A percentile compares a stretch with the other conserved stretches of the same genome.
phyloP scores from a whole-genome alignment of 495 filamentous ascomycete species.

The Lasiosphaeria miniovina region DNA sequence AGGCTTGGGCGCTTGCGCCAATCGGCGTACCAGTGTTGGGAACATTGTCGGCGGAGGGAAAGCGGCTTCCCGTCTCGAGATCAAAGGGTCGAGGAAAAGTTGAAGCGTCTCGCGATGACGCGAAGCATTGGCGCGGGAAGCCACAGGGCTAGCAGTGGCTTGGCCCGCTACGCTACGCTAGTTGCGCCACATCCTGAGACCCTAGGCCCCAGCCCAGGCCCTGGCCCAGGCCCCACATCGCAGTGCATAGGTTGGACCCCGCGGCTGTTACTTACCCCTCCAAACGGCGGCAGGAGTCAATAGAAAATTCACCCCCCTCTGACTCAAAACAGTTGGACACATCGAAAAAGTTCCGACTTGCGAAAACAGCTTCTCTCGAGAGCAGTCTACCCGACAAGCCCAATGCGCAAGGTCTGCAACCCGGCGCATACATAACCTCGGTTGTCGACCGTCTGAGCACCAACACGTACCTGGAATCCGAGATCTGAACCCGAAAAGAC shows the following conservation, averaged over 20 bases:
- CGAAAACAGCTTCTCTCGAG: not conserved
- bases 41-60: constrained; percentile 40
- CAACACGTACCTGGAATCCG: not conserved
- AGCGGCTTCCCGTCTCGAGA: not conserved
- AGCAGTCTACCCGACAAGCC: not conserved
- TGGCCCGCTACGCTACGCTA: not conserved
- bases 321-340: constrained; percentile 15
- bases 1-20: constrained; percentile 24
- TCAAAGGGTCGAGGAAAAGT: not conserved
- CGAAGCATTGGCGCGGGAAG: not conserved
- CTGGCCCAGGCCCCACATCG: not conserved
- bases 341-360: not conserved
- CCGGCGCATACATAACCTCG: not conserved
- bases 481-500: not conserved
- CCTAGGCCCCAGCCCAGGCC: not conserved
- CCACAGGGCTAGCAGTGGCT: constrained; percentile 1
- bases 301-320: constrained; percentile 4
- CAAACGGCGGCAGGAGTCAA: not conserved
- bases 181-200: constrained; percentile 1
- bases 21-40: constrained; percentile 40
- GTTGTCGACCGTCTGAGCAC: not conserved
- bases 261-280: not conserved
- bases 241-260: not conserved
- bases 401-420: not conserved
- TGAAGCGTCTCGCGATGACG: constrained; percentile 4